phyloP scores from a whole-genome alignment of 768 basidiomycete genomes.

The Rickenella mellea region DNA sequence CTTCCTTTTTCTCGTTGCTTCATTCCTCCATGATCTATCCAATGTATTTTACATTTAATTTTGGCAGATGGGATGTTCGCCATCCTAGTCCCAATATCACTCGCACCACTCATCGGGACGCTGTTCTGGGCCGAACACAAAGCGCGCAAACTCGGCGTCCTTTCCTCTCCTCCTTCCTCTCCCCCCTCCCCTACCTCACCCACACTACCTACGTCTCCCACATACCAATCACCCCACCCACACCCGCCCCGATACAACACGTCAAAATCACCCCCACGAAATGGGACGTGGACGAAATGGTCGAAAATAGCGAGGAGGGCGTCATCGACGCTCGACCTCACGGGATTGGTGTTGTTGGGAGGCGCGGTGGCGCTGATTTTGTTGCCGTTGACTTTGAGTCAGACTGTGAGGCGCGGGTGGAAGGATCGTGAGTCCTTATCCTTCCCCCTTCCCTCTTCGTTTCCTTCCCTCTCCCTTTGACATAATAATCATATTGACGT shows the following conservation, averaged over 20 bases:
- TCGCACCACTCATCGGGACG: slow-evolving; percentile 42
- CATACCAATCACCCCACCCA: slow-evolving; percentile 11
- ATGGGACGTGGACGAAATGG: not conserved
- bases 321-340: slow-evolving; percentile 32
- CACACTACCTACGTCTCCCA: slow-evolving; percentile 7
- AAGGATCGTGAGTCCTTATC: slow-evolving; percentile 31
- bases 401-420: slow-evolving; percentile 30
- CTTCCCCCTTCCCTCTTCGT: not conserved
- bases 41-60: slow-evolving; percentile 1
- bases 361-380: slow-evolving; percentile 41
- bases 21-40: not conserved
- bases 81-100: slow-evolving; percentile 40
- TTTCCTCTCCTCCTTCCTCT: slow-evolving; percentile 7
- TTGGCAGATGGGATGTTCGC: slow-evolving; percentile 45
- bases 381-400: slow-evolving; percentile 42
- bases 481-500: not conserved
- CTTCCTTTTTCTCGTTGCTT: not conserved
- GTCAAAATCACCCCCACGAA: not conserved
- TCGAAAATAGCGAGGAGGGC: slow-evolving; percentile 4
- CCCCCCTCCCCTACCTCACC: not conserved
- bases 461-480: too few species aligned
- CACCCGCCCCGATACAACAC: slow-evolving; percentile 4
- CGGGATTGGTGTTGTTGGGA: slow-evolving; percentile 44
- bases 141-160: slow-evolving; percentile 28
- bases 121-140: slow-evolving; percentile 47